Conservation (phyloP, 2,329 filamentous ascomycete genomes). For the Beauveria caledonica region DNA sequence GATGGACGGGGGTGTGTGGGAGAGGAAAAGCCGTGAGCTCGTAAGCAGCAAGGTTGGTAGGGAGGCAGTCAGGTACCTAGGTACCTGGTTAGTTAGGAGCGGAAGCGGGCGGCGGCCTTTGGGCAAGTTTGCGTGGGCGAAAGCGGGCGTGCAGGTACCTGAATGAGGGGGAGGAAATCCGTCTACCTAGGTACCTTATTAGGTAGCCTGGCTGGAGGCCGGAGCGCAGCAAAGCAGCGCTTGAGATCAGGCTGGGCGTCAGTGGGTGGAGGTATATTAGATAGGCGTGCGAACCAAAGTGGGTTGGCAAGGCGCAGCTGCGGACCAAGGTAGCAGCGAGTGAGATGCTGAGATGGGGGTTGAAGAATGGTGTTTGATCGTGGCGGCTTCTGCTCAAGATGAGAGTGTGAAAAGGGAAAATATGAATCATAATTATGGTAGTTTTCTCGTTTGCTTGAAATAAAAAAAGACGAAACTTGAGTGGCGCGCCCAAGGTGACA, state of each 20-base stretch:
- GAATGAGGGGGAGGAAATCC: too few species aligned
- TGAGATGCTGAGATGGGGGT: background rate
- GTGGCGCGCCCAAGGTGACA: too few species aligned
- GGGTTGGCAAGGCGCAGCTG: background rate
- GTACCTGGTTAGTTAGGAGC: background rate
- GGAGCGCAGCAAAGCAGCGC: background rate
- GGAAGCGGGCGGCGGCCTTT: background rate
- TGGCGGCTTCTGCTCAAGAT: background rate
- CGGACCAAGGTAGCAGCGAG: background rate
- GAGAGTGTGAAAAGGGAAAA: background rate
- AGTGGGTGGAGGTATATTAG: background rate
- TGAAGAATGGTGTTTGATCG: background rate
- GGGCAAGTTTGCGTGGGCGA: too few species aligned
- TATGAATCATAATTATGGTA: background rate
- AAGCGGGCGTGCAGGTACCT: too few species aligned
- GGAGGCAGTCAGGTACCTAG: background rate
- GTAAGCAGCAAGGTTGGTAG: background rate
- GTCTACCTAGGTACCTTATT: too few species aligned
- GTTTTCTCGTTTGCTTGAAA: background rate
- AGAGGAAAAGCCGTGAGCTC: conserved; percentile 10
- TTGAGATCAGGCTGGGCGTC: background rate
- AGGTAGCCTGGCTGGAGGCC: too few species aligned
- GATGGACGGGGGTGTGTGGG: conserved; percentile 1
- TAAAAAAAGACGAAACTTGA: too few species aligned
- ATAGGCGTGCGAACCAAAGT: conserved; percentile 1